phyloP scores from a whole-genome alignment of 805 yeast species.

The Candida morakotiae region DNA sequence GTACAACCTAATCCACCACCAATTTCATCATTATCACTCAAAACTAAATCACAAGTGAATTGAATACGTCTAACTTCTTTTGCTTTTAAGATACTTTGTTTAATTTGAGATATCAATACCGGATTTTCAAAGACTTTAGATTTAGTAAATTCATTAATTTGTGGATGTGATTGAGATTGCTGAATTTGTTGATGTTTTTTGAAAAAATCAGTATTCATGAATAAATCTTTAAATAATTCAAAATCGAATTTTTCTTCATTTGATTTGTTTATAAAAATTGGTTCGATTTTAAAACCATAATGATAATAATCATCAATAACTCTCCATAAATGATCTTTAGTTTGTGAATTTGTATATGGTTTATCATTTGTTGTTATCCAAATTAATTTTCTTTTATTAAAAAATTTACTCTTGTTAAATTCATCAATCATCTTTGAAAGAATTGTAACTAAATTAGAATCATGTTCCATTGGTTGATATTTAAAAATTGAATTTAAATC shows the following conservation, averaged over 20 bases:
- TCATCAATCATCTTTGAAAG: constrained; percentile 54
- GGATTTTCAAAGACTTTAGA: constrained; percentile 15
- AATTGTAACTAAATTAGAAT: constrained; percentile 30
- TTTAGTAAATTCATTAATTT: constrained; percentile 11
- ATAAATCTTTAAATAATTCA: constrained; percentile 51
- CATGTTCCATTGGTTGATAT: constrained; percentile 13
- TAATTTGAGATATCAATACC: constrained; percentile 8
- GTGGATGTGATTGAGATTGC: too few relatives aligned
- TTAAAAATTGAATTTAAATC: constrained; percentile 4
- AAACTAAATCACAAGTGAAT: constrained; percentile 57
- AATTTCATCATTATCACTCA: constrained; percentile 42
- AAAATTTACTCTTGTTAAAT: constrained; percentile 43
- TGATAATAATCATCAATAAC: constrained; percentile 59
- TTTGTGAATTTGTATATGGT: constrained; percentile 48
- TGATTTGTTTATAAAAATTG: constrained; percentile 45
- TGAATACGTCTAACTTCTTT: constrained; percentile 61
- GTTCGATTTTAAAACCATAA: constrained; percentile 50
- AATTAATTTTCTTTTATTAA: constrained; percentile 56
- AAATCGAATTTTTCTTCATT: constrained; percentile 22
- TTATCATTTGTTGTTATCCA: constrained; percentile 72
- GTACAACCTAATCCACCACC: constrained; percentile 51
- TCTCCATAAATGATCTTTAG: constrained; percentile 48
- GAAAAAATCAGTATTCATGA: constrained; percentile 47
- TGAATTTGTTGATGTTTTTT: constrained; percentile 13
- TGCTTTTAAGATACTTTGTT: constrained; percentile 40